phyloP scores from a whole-genome alignment of 352 stramenopile genomes.

The Thraustotheca clavata region DNA sequence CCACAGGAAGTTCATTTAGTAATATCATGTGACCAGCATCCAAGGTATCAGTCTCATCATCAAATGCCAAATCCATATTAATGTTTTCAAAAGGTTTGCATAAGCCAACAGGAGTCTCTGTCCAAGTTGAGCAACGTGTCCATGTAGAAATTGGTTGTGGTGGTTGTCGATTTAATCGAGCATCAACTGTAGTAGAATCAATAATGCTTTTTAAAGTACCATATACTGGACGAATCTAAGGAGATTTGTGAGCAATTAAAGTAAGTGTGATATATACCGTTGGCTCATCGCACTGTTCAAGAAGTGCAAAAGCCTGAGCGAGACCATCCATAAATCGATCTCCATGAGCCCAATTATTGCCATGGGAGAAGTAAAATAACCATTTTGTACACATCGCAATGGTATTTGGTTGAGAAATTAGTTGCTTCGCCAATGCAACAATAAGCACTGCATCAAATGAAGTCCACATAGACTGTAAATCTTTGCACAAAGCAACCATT shows the following conservation, averaged over 20 bases:
- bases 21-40: slow-evolving; percentile 7
- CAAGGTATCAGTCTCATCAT: not conserved
- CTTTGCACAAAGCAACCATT: not conserved
- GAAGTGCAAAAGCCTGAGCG: not conserved
- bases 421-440: not conserved
- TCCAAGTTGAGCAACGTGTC: not conserved
- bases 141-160: not conserved
- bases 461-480: not conserved
- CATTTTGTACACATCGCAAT: not conserved
- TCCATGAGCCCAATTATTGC: not conserved
- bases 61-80: not conserved
- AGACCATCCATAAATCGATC: not conserved
- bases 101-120: not conserved
- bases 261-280: too few species aligned
- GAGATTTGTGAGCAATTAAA: not conserved
- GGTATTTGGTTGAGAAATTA: not conserved
- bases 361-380: not conserved
- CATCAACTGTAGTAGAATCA: not conserved
- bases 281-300: not conserved
- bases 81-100: not conserved
- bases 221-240: not conserved
- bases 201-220: not conserved
- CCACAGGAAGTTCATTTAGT: not conserved
- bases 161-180: not conserved
- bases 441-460: not conserved